Evolutionary conservation across 2,329 filamentous ascomycete species (phyloP).

Genomic region (Colletotrichum sp.): DNA sequence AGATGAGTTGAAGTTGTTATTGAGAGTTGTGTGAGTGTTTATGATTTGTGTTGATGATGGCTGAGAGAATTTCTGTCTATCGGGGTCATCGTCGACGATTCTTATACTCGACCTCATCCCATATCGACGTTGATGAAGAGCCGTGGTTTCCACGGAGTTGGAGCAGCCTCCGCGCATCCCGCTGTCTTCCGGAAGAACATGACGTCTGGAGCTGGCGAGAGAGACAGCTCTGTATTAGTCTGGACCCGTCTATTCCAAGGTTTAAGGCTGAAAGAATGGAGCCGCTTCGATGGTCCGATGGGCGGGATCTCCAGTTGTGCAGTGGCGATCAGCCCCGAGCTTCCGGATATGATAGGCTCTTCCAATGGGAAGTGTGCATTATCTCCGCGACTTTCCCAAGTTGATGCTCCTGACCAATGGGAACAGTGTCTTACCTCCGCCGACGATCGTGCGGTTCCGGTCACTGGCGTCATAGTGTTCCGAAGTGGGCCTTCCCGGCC

Average conservation of each 20-base stretch:
- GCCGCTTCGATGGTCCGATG: not conserved
- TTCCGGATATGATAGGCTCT: not conserved
- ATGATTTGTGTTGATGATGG: not conserved
- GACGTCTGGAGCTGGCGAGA: not conserved
- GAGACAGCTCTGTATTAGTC: not conserved
- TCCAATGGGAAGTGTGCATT: not conserved
- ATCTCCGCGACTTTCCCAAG: not conserved
- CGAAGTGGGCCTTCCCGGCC: not conserved
- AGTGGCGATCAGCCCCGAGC: not conserved
- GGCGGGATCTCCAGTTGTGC: not conserved
- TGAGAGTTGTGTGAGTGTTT: not conserved
- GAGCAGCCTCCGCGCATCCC: not conserved
- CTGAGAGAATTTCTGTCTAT: accelerated
- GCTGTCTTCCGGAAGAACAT: not conserved
- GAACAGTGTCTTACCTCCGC: not conserved
- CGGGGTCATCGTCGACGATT: not conserved
- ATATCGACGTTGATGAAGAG: not conserved
- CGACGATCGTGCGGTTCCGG: not conserved
- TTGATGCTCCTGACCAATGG: not conserved
- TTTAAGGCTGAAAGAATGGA: not conserved
- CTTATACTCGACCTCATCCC: not conserved
- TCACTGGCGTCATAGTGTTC: conserved; percentile 3
- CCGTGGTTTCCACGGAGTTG: not conserved
- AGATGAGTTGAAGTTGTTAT: not conserved
- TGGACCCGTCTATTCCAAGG: not conserved